Base-by-base conservation (phyloP, 2,329 filamentous ascomycete genomes). In the Aspergillus sp. region DNA sequence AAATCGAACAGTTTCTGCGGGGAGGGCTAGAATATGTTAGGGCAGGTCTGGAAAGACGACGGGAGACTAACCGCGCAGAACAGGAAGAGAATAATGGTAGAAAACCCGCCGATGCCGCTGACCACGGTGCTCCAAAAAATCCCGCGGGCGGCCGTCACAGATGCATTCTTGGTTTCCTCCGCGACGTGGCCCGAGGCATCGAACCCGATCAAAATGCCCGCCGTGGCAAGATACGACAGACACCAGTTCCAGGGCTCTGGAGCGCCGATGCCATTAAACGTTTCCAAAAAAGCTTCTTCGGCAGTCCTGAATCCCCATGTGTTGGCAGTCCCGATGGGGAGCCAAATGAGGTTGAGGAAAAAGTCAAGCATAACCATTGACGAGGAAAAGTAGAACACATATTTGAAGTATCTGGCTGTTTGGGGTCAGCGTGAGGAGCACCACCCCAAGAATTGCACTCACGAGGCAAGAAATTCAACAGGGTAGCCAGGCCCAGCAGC, bases 191-290 rank as follows among this genome's bases (percentile, higher is more conserved):
- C 74, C 1, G 69, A 72, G 0, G 74, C 74, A 49, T 78, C 74
- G 33, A 75, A 77, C 2, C 74, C 74, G 32, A 78, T 75, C 34
- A 78, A 46, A 25, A 77, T 68, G 25, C 73, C 74, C 5, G 73
- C 73, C 1, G 74, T 77, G 1, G 73, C 72, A 15, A 74, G 66
- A 49, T 73, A 78, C 3, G 71, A 74, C 3, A 78, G 61, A 53
- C 73, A 75, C 74, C 73, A 77, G 46, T 78, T 77, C 73, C 74
- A 77, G 2, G 66, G 72, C 1, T 65, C 59, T 0, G 73, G 70
- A 1, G 69, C 68, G 8, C 68, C 69, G 8, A 68, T 72, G 2
- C 67, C 68, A 35, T 78, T 78, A 47, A 75, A 75, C 0, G 72
- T 76, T 8, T 71, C 66, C 57, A 75, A 70, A 48, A 78, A 77